These are phyloP conservation scores for Escallonia rubra DNA, from an alignment of 129 eudicot species.

Conservation along the genomic window DNA sequence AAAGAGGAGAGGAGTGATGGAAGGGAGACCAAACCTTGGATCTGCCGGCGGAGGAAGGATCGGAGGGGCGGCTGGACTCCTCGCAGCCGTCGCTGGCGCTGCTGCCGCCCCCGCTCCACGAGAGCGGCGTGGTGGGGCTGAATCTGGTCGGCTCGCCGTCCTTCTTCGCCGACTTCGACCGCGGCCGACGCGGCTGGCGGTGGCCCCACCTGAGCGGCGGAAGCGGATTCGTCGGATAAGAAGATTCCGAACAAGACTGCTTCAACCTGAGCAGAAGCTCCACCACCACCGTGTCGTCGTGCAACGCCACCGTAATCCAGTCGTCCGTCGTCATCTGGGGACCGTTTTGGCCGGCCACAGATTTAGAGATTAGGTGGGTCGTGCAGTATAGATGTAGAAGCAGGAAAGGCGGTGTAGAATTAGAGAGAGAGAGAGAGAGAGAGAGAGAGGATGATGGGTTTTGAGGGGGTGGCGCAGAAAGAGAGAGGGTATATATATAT, in stretches of 20 bases:
- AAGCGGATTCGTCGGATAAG: background rate
- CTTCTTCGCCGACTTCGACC: background rate
- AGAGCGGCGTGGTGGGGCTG: slow-evolving; percentile 73
- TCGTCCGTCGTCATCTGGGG: slow-evolving; percentile 29
- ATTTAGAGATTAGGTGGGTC: slow-evolving; percentile 5
- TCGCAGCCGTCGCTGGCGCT: slow-evolving; percentile 46
- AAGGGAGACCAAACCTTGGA: slow-evolving; percentile 45
- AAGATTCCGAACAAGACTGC: slow-evolving; percentile 18
- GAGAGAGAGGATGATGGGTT: slow-evolving; percentile 14
- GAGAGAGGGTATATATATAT: slow-evolving; percentile 1
- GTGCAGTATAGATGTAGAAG: background rate
- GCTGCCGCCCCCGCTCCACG: slow-evolving; percentile 41
- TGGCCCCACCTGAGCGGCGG: slow-evolving; percentile 43
- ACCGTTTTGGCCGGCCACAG: background rate
- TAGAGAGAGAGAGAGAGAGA: background rate
- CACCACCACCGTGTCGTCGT: slow-evolving; percentile 39
- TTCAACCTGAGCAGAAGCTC: slow-evolving; percentile 39
- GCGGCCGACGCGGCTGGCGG: slow-evolving; percentile 38
- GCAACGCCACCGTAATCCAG: slow-evolving; percentile 37
- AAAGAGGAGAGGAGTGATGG: background rate
- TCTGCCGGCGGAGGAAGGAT: slow-evolving; percentile 37
- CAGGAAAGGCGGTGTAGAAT: background rate
- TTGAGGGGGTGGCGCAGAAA: slow-evolving; percentile 25
- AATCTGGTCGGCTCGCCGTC: slow-evolving; percentile 20
- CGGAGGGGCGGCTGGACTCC: slow-evolving; percentile 25